Evolutionary conservation across 2,329 filamentous ascomycete species (phyloP), one percentile per base, ranked within the genome.

Genomic region (Fusarium agapanthi): DNA sequence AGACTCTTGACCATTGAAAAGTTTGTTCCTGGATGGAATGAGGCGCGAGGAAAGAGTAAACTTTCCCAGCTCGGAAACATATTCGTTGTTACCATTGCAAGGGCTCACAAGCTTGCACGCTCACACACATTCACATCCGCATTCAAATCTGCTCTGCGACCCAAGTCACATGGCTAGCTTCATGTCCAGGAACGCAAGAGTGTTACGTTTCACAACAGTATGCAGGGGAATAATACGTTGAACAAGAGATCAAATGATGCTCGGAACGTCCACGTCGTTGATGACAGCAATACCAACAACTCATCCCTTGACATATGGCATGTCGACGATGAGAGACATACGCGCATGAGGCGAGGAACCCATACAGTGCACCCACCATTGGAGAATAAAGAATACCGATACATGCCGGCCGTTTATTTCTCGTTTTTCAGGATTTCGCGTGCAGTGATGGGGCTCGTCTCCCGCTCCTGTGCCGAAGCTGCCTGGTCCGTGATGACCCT

Each of bases 401-500:
- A 50, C 55, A 65, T 57, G 60, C 34, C 24, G n/a, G 41, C 44
- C 41, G 30, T 30, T 61, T 54, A 48, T 43, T 40, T 43, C 44
- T 61, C 38, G 48, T 48, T 38, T 57, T 61, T 51, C 41, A 65
- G 60, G 62, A 51, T 67, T 69, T 65, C 41, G 61, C 58, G 54
- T 72, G 66, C 65, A 73, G 57, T 67, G 53, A 73, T 71, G 66
- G 65, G 57, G 53, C 61, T 59, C 62, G 53, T 69, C 58, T 69
- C 54, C 57, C 58, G 61, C 56, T 63, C 59, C 37, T 55, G 43
- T 74, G 60, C 64, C 64, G 67, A 74, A 74, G 65, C 45, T 67
- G 38, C 41, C 35, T 65, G 72, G 71, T 59, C 71, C 55, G 71
- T 74, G 72, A 56, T 43, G 32, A 74, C 68, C 72, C 61, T 74